phyloP scores from a whole-genome alignment of 768 basidiomycete genomes.

The Tulasnella sp. region DNA sequence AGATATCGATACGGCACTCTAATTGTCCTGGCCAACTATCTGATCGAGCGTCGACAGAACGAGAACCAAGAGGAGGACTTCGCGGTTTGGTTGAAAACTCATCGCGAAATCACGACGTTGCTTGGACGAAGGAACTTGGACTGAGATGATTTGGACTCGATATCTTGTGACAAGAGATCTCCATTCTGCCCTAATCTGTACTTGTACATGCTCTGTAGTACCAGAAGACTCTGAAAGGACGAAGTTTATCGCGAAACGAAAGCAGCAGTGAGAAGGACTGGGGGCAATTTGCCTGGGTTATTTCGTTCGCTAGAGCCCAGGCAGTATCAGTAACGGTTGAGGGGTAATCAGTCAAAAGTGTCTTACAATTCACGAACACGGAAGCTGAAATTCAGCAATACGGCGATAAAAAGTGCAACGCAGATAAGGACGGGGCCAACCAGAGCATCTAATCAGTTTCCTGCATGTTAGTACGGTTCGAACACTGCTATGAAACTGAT shows the following conservation, averaged over 20 bases:
- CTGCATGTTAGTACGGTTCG: not conserved
- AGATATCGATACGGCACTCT: slow-evolving; percentile 72
- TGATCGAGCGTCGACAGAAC: slow-evolving; percentile 61
- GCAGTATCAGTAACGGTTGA: not conserved
- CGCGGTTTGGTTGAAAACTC: slow-evolving; percentile 80
- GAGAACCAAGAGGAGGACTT: slow-evolving; percentile 54
- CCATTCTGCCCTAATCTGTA: slow-evolving; percentile 13
- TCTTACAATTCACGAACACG: slow-evolving; percentile 47
- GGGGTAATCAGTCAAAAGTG: not conserved
- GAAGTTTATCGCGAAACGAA: not conserved
- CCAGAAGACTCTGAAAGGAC: not conserved
- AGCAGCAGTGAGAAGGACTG: slow-evolving; percentile 12
- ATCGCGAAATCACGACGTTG: slow-evolving; percentile 65
- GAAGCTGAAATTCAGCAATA: slow-evolving; percentile 85
- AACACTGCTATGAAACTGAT: slow-evolving; percentile 18
- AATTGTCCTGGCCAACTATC: slow-evolving; percentile 93
- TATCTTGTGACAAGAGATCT: not conserved
- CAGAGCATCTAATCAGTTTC: slow-evolving; percentile 63
- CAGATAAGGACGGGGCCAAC: slow-evolving; percentile 84
- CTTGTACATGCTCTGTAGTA: slow-evolving; percentile 12
- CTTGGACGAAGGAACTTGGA: slow-evolving; percentile 28
- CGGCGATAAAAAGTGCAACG: slow-evolving; percentile 78
- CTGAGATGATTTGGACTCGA: slow-evolving; percentile 5
- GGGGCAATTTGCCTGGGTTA: slow-evolving; percentile 12
- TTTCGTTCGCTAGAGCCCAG: not conserved